Evolutionary conservation across 306 rosid genomes (phyloP).

Genomic region (Astragalus membranaceus): DNA sequence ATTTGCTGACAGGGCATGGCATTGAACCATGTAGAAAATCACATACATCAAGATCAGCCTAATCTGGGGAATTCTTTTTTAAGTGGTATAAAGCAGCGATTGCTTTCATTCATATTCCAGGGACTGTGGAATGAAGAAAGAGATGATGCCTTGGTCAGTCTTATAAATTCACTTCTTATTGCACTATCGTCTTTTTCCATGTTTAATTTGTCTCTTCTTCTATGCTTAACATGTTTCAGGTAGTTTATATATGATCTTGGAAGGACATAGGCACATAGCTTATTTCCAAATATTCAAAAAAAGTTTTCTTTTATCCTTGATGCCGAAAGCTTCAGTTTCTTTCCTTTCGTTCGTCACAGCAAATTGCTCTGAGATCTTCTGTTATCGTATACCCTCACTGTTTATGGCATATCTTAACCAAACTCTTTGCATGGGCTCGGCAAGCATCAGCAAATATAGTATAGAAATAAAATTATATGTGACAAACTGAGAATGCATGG

Average conservation of each 20-base stretch:
- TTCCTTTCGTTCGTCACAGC: background rate
- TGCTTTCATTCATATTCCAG: conserved; percentile 89
- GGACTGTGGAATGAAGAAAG: conserved; percentile 85
- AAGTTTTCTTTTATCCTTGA: background rate
- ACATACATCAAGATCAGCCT: conserved; percentile 40
- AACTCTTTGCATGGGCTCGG: too few species aligned
- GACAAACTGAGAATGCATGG: background rate
- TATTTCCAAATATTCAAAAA: background rate
- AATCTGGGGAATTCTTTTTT: conserved; percentile 46
- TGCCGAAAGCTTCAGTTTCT: background rate
- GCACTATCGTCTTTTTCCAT: conserved; percentile 11
- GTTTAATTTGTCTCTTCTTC: conserved; percentile 9
- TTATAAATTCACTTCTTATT: conserved; percentile 20
- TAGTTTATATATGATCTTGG: conserved; percentile 2
- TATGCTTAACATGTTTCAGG: background rate
- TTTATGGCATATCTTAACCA: background rate
- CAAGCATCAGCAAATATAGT: too few species aligned
- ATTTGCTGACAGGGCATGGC: conserved; percentile 51
- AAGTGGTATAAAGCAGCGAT: conserved; percentile 84
- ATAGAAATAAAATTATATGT: background rate
- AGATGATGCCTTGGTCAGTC: conserved; percentile 70
- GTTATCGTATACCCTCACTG: background rate
- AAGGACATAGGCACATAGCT: background rate
- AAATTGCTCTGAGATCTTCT: background rate
- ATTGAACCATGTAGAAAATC: conserved; percentile 48